Evolutionary conservation across 345 rosid genomes (phyloP).

Genomic region (Luvunga scandens): DNA sequence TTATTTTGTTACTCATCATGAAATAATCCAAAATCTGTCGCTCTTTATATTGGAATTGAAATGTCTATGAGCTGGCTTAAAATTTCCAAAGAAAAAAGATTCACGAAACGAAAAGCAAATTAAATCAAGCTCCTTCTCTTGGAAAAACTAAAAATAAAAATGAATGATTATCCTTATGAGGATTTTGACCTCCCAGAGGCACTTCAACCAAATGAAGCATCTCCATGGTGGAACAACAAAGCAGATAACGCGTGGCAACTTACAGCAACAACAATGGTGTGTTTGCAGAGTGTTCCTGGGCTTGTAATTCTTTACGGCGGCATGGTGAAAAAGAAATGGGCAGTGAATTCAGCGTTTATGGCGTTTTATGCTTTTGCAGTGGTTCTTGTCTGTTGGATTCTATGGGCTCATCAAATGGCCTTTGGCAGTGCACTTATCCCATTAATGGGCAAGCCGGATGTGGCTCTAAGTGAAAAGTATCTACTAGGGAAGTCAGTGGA

Average conservation of each 20-base stretch:
- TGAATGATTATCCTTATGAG: neutral
- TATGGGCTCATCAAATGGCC: slow-evolving; percentile 54
- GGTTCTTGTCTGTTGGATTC: slow-evolving; percentile 53
- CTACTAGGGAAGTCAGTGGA: neutral
- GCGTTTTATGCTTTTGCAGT: slow-evolving; percentile 59
- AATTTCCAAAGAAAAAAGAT: slow-evolving; percentile 2
- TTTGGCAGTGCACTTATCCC: slow-evolving; percentile 32
- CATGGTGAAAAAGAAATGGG: slow-evolving; percentile 74
- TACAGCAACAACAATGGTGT: slow-evolving; percentile 48
- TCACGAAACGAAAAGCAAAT: too few species aligned
- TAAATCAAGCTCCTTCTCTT: neutral
- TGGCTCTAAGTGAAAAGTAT: slow-evolving; percentile 2
- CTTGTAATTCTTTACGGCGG: slow-evolving; percentile 59
- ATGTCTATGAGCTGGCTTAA: slow-evolving; percentile 7
- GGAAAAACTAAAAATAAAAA: neutral
- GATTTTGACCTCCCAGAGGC: slow-evolving; percentile 15
- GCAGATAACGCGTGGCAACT: slow-evolving; percentile 65
- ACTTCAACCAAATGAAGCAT: slow-evolving; percentile 18
- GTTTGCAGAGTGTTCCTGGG: slow-evolving; percentile 66
- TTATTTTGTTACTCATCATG: neutral
- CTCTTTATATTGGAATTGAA: slow-evolving; percentile 18
- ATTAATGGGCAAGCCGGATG: slow-evolving; percentile 35
- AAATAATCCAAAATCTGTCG: slow-evolving; percentile 10
- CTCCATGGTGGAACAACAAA: slow-evolving; percentile 45
- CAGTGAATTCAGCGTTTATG: slow-evolving; percentile 67